These are phyloP conservation scores for Colletotrichum sojae DNA, from an alignment of 2,329 filamentous ascomycete species.

Conservation along the genomic window DNA sequence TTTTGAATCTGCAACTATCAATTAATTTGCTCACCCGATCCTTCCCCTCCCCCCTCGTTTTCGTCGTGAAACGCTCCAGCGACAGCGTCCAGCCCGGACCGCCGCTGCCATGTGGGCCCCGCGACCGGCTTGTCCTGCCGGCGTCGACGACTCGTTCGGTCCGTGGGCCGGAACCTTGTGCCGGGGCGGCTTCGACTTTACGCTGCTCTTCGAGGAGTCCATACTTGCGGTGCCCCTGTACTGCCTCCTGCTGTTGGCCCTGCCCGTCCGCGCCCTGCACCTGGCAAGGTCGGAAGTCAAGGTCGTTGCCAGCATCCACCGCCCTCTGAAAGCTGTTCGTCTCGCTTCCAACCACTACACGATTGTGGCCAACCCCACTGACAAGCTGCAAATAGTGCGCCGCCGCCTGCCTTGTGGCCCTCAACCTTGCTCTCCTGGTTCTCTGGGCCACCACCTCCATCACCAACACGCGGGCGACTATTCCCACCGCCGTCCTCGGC, in stretches of 20 bases:
- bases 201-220: conserved; percentile 47
- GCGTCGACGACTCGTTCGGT: conserved; percentile 35
- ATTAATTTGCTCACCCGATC: conserved; percentile 11
- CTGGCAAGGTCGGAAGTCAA: conserved; percentile 31
- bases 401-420: conserved; percentile 24
- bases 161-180: conserved; percentile 42
- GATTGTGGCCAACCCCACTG: conserved; percentile 4
- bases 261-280: conserved; percentile 23
- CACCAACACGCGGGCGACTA: conserved; percentile 25
- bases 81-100: conserved; percentile 8
- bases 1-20: conserved; percentile 19
- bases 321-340: conserved; percentile 33
- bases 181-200: conserved; percentile 48
- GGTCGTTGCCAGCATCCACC: conserved; percentile 30
- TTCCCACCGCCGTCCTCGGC: conserved; percentile 20
- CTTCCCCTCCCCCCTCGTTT: not conserved
- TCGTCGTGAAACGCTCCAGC: conserved; percentile 29
- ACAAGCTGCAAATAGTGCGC: conserved; percentile 18
- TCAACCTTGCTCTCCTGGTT: conserved; percentile 26
- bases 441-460: conserved; percentile 25
- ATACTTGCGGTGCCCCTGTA: conserved; percentile 43
- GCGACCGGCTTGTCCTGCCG: conserved; percentile 31
- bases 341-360: not conserved
- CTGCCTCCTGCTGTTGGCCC: conserved; percentile 23
- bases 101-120: conserved; percentile 28